A percentile compares a stretch with the other conserved stretches of the same genome.
phyloP scores from a whole-genome alignment of 176 grass and related monocot species.

The Bonia amplexicaulis region DNA sequence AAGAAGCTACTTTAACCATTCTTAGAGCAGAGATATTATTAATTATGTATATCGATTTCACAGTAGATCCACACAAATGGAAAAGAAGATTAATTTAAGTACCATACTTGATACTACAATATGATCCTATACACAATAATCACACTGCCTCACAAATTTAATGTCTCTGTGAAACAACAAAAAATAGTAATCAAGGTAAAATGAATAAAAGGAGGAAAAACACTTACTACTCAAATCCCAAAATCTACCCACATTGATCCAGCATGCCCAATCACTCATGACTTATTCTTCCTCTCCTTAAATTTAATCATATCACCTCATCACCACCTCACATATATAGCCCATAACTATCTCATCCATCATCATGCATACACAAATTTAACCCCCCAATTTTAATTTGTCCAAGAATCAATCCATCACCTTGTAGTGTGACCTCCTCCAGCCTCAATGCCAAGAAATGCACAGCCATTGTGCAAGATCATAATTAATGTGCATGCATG shows the following conservation, averaged over 20 bases:
- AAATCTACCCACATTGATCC: conserved; percentile 23
- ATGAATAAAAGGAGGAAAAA: neutral
- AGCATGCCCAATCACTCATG: neutral
- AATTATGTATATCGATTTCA: neutral
- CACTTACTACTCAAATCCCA: neutral
- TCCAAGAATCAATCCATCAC: neutral
- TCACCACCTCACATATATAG: neutral
- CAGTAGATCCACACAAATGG: conserved; percentile 3
- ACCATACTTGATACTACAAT: conserved; percentile 10
- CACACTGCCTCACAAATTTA: conserved; percentile 33
- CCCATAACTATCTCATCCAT: neutral
- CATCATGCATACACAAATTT: neutral
- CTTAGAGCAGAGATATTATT: neutral
- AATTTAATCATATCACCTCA: neutral
- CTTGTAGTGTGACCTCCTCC: neutral
- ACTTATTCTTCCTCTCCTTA: neutral
- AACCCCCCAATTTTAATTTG: neutral
- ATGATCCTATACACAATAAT: conserved; percentile 31
- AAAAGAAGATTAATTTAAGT: neutral
- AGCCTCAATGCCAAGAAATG: neutral
- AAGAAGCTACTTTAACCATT: neutral
- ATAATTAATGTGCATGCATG: neutral
- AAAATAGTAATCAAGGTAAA: neutral
- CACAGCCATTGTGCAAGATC: neutral
- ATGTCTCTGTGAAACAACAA: conserved; percentile 25